These are phyloP conservation scores for Suillus tomentosus DNA, from an alignment of 768 basidiomycete species.

Conservation along the genomic window DNA sequence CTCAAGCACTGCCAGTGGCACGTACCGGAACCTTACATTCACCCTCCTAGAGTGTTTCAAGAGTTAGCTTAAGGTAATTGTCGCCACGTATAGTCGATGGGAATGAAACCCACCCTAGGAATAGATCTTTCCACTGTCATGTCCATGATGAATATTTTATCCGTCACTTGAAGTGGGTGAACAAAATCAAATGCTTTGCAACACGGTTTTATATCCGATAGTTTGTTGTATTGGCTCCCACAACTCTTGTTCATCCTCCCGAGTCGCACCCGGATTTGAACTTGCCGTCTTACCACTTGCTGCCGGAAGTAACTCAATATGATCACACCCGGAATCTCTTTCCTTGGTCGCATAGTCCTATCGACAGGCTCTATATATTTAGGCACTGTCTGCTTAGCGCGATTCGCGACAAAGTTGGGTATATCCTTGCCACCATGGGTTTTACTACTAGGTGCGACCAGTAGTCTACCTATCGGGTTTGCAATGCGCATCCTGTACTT, in stretches of 20 bases:
- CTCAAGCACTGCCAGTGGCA: too few species aligned
- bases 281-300: neutral
- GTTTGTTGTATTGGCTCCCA: neutral
- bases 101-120: too few species aligned
- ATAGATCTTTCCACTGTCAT: too few species aligned
- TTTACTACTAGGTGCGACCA: constrained; percentile 31
- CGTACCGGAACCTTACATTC: too few species aligned
- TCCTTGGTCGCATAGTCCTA: constrained; percentile 12
- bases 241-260: neutral
- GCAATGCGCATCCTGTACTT: constrained; percentile 33
- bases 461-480: constrained; percentile 37
- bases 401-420: constrained; percentile 18
- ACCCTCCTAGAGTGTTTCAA: too few species aligned
- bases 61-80: too few species aligned
- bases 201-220: neutral
- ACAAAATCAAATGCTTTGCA: neutral
- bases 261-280: neutral
- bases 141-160: too few species aligned
- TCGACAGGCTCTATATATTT: constrained; percentile 8
- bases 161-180: too few species aligned
- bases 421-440: constrained; percentile 41
- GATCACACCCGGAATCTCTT: constrained; percentile 20
- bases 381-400: constrained; percentile 7
- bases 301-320: constrained; percentile 9
- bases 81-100: too few species aligned